These are phyloP conservation scores for Auricularia sp. DNA, from an alignment of 768 basidiomycete species.

Conservation along the genomic window DNA sequence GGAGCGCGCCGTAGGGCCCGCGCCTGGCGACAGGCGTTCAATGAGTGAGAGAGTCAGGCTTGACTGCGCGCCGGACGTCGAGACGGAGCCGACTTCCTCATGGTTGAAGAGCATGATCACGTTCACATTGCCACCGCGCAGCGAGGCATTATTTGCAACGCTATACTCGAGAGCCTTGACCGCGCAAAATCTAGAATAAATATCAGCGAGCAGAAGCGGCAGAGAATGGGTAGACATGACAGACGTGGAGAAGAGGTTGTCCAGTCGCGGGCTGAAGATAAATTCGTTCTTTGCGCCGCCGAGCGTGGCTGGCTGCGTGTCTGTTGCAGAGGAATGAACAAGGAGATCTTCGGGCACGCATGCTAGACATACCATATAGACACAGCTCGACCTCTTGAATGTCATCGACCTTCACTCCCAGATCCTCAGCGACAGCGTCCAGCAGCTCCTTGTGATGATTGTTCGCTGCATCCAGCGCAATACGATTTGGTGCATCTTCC, in stretches of 20 bases:
- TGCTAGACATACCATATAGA: conserved; percentile 15
- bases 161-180: conserved; percentile 68
- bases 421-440: conserved; percentile 61
- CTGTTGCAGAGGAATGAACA: conserved; percentile 18
- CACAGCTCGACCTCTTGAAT: conserved; percentile 95
- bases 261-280: conserved; percentile 82
- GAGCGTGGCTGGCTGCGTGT: conserved; percentile 72
- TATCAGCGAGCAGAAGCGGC: too few species aligned
- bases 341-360: not conserved
- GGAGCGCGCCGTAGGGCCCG: conserved; percentile 54
- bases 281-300: conserved; percentile 90
- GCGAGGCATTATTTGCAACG: conserved; percentile 27
- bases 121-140: conserved; percentile 61
- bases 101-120: conserved; percentile 91
- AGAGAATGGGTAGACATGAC: not conserved
- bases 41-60: conserved; percentile 77
- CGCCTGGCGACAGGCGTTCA: conserved; percentile 66
- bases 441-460: conserved; percentile 81
- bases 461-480: conserved; percentile 22
- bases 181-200: conserved; percentile 47
- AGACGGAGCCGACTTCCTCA: conserved; percentile 81
- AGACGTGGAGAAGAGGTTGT: conserved; percentile 83
- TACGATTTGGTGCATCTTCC: not conserved
- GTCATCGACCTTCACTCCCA: conserved; percentile 63
- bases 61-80: conserved; percentile 76